phyloP scores from a whole-genome alignment of 2,329 filamentous ascomycete genomes.

The Pezicula radicicola region DNA sequence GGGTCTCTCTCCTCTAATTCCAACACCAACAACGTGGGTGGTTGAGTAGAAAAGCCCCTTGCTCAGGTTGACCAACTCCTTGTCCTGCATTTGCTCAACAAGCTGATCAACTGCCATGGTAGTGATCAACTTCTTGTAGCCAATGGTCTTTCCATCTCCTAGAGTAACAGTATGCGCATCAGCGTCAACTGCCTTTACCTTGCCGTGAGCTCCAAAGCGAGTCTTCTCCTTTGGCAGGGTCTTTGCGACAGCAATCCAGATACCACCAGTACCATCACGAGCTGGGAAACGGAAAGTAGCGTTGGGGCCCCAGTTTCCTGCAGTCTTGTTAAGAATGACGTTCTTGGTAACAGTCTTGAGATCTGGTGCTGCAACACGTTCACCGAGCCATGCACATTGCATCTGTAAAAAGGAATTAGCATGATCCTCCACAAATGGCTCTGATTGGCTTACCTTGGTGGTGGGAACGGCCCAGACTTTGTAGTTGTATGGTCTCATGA shows the following conservation, averaged over 20 bases:
- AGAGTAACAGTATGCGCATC: conserved; percentile 79
- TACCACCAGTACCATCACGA: conserved; percentile 91
- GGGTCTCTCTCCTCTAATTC: conserved; percentile 85
- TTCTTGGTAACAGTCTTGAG: conserved; percentile 93
- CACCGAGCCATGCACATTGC: conserved; percentile 98
- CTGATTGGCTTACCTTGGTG: conserved; percentile 67
- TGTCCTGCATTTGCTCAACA: conserved; percentile 81
- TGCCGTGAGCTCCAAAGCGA: conserved; percentile 79
- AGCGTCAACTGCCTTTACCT: conserved; percentile 84
- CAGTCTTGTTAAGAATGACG: conserved; percentile 92
- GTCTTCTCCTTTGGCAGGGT: conserved; percentile 91
- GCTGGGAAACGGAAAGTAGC: conserved; percentile 98
- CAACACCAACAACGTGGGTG: conserved; percentile 95
- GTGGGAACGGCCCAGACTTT: conserved; percentile 99
- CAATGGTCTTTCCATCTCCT: conserved; percentile 80
- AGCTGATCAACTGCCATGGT: conserved; percentile 95
- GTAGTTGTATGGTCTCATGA: conserved; percentile 99
- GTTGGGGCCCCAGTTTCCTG: conserved; percentile 97
- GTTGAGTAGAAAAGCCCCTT: conserved; percentile 96
- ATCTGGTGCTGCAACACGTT: conserved; percentile 96
- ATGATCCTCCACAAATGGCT: background rate
- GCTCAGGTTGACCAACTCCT: conserved; percentile 77
- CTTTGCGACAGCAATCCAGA: conserved; percentile 96
- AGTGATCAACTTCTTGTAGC: conserved; percentile 88
- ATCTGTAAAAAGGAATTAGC: conserved; percentile 58